Evolutionary conservation across 768 basidiomycete species (phyloP), one percentile per base, ranked within the genome.

Genomic region (Collybiopsis luxurians): DNA sequence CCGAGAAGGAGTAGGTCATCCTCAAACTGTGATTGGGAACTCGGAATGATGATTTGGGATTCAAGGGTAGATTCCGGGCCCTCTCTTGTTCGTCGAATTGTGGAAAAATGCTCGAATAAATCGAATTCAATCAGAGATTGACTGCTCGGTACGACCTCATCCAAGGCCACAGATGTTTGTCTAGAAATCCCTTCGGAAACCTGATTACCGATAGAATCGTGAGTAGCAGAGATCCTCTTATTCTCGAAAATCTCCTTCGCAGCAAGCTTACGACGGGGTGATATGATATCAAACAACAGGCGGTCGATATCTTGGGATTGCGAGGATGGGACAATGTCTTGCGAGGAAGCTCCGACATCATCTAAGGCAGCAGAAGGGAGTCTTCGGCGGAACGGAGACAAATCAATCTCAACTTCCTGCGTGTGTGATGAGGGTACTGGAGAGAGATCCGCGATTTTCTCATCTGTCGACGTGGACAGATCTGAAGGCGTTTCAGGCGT

Each of bases 401-500:
- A 48, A 21, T 50, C 56, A 9, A 54, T 52, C 27, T 64, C 66
- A 26, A 60, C 54, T 23, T 58, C 51, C 47, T 75, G 73, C 24
- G 65, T 69, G 58, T 74, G 75, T 23, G 75, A 77, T 4, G 73
- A 75, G 19, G 71, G 74, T n/a, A 75, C 59, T 42, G 55, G 56
- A 15, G 43, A 53, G 39, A 50, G 12, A 28, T 31, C 31, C 17
- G 46, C 38, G n/a, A 28, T 6, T 17, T n/a, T n/a, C n/a, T n/a
- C n/a, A 21, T 38, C 24, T 26, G 17, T 47, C 5, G 30, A 24
- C 5, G 4, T 26, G 43, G 7, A 21, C 11, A n/a, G 23, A 21
- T 17, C 2, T 6, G 27, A 12, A 27, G 43, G 45, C 2, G 27
- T 38, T 47, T 39, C 54, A 19, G 54, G 54, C 9, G 54, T 55